Evolutionary conservation across 1,139 yeast species (phyloP), one percentile per base, ranked within the genome.

Genomic region (Yamadazyma taylorii): DNA sequence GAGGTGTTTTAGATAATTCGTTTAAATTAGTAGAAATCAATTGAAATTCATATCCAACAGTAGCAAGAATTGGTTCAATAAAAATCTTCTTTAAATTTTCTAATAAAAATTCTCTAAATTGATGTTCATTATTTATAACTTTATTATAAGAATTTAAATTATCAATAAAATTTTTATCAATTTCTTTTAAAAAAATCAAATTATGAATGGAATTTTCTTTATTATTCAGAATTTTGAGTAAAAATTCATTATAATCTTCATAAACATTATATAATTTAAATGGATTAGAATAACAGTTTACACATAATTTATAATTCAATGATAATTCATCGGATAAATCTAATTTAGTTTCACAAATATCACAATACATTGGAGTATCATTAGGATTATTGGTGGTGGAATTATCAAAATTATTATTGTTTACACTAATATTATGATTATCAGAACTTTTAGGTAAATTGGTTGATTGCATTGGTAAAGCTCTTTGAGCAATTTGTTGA

Each of bases 11-110:
- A 33, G 34, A 37, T 33, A 38, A 45, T 31, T 60, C 65, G 30
- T 50, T 50, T 2, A 65, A 51, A 48, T 69, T 70, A 15, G 69
- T 52, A 7, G 64, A 55, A 25, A 63, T 57, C 34, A 63, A 63
- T 26, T 57, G 52, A 42, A 60, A 68, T 32, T 60, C 61, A 29
- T 60, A 50, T 14, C 58, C 60, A 37, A 58, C 43, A 34, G 68
- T 49, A 27, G 72, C 73, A 43, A 69, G 57, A 32, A 69, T 56
- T 28, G 74, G 74, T 39, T 69, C 73, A 30, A 69, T 48, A 45
- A 61, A 70, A 33, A 69, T 61, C 34, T 61, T 60, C 38, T 57
- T 58, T 39, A 70, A 58, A 42, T 64, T 62, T 33, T 60, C 65
- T 47, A 66, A 54, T 29, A 70, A 50, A 41, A 62, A 56, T 35